These are phyloP conservation scores for Tripterygium wilfordii DNA, from an alignment of 177 flowering plant species.

Conservation along the genomic window DNA sequence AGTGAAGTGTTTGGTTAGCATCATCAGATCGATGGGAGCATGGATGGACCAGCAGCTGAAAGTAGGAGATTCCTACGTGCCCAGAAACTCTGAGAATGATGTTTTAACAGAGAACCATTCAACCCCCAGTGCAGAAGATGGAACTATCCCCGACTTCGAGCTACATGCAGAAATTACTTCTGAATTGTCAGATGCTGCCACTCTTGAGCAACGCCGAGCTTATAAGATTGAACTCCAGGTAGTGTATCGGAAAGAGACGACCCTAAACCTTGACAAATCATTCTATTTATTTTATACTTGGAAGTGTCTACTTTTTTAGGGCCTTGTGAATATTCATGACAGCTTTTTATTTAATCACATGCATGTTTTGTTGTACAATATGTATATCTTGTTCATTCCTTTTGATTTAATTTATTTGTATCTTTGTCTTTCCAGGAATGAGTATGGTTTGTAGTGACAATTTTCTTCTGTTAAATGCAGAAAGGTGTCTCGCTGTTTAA, in stretches of 20 bases:
- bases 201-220: slow-evolving; percentile 91
- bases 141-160: slow-evolving; percentile 54
- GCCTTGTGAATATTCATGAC: no score
- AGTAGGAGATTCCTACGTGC: slow-evolving; percentile 37
- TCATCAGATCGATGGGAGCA: slow-evolving; percentile 81
- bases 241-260: no score
- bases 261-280: not conserved
- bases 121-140: slow-evolving; percentile 60
- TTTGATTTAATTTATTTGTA: no score
- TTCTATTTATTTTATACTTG: no score
- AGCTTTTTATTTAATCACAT: no score
- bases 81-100: slow-evolving; percentile 50
- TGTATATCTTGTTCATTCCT: no score
- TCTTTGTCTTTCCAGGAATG: no score
- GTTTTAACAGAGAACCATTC: slow-evolving; percentile 35
- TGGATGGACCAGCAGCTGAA: slow-evolving; percentile 97
- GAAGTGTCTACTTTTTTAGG: no score
- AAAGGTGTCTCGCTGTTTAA: slow-evolving; percentile 90
- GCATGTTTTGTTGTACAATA: no score
- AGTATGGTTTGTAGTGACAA: slow-evolving; percentile 26
- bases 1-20: slow-evolving; percentile 83
- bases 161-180: slow-evolving; percentile 60
- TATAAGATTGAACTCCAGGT: slow-evolving; percentile 95
- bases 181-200: slow-evolving; percentile 78
- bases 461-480: slow-evolving; percentile 55